These are phyloP conservation scores for Diaporthe velutina DNA, from an alignment of 2,329 filamentous ascomycete genomes.

Conservation along the genomic window DNA sequence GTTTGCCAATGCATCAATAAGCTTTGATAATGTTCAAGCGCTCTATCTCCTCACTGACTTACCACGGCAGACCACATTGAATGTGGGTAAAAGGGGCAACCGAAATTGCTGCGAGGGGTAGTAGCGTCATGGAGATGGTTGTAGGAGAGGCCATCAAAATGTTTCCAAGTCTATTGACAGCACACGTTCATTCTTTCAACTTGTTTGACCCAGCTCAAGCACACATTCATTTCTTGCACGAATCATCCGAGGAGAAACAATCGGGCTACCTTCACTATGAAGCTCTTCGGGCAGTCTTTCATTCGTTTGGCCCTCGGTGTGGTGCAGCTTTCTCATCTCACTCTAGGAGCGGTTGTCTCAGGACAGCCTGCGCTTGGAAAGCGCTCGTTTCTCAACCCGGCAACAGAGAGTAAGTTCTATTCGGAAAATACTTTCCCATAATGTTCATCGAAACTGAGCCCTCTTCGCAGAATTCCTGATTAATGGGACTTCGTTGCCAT, in stretches of 20 bases:
- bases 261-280: not conserved
- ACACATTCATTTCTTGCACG: not conserved
- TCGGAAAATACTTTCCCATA: not conserved
- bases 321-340: not conserved
- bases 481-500: slow-evolving; percentile 27
- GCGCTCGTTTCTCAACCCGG: slow-evolving; percentile 8
- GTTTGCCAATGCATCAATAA: slow-evolving; percentile 22
- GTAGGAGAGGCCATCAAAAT: not conserved
- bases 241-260: too few species aligned
- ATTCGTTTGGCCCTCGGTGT: not conserved
- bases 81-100: not conserved
- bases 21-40: not conserved
- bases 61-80: not conserved
- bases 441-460: not conserved
- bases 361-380: not conserved
- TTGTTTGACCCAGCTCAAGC: not conserved
- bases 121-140: not conserved
- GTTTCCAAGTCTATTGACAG: not conserved
- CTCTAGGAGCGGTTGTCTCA: not conserved
- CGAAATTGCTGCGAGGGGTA: slow-evolving; percentile 15
- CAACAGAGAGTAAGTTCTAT: not conserved
- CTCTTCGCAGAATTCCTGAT: not conserved
- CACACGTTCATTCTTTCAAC: too few species aligned
- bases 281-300: not conserved
- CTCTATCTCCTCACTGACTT: not conserved